Percentiles rank a stretch among this genome's conserved stretches.
Conservation (phyloP, 441 rosid genomes). For the Theobroma grandiflorum region DNA sequence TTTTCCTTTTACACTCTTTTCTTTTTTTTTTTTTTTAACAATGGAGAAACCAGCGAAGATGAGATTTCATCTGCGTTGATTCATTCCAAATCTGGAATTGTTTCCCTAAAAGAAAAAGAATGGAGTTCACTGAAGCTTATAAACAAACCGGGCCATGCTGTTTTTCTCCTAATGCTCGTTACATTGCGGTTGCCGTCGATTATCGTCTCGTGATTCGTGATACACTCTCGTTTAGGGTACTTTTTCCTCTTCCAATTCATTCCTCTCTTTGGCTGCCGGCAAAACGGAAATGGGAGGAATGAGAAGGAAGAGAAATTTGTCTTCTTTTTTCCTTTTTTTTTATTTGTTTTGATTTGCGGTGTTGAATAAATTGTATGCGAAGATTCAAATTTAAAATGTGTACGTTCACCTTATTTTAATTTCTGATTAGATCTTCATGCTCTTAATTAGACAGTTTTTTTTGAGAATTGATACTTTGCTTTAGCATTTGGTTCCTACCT, state of each 20-base stretch:
- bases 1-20: background rate
- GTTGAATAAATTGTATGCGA: background rate
- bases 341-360: background rate
- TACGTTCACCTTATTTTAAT: background rate
- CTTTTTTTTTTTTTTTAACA: background rate
- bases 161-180: constrained; percentile 92
- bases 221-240: constrained; percentile 83
- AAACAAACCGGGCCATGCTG: constrained; percentile 90
- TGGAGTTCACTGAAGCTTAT: constrained; percentile 94
- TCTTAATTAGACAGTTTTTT: background rate
- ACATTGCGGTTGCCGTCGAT: constrained; percentile 89
- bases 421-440: background rate
- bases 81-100: background rate
- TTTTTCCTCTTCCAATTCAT: background rate
- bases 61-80: background rate
- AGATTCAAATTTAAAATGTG: background rate
- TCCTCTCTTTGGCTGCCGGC: background rate
- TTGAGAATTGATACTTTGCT: background rate
- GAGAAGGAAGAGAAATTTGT: background rate
- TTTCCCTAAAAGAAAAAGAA: constrained; percentile 24
- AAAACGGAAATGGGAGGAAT: background rate
- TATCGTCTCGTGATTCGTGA: constrained; percentile 94
- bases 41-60: background rate
- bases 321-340: background rate
- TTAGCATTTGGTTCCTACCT: background rate